These are phyloP conservation scores for Xylaria sp. DNA, from an alignment of 2,329 filamentous ascomycete genomes.

Conservation along the genomic window DNA sequence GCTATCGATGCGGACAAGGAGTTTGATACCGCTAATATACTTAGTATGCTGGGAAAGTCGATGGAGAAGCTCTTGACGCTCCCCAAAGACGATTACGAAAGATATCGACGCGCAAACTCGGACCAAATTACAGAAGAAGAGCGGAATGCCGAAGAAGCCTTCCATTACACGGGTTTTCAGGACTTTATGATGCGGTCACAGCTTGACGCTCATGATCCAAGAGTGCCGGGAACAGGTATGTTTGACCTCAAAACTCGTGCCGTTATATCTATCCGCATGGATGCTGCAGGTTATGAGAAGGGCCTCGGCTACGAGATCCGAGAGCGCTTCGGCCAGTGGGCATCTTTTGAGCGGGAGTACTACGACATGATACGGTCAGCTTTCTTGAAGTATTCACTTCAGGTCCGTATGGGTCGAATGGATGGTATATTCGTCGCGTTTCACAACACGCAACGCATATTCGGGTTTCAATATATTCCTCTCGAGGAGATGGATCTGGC, in stretches of 20 bases:
- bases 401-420: conserved; percentile 97
- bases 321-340: conserved; percentile 74
- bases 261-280: conserved; percentile 90
- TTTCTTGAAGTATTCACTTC: conserved; percentile 94
- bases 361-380: conserved; percentile 95
- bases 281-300: conserved; percentile 71
- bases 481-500: conserved; percentile 87
- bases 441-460: conserved; percentile 93
- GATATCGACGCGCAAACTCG: conserved; percentile 73
- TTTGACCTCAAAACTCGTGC: conserved; percentile 97
- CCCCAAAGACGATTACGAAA: conserved; percentile 81
- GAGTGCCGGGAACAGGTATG: conserved; percentile 88
- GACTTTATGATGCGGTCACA: conserved; percentile 96
- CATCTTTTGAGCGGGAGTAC: conserved; percentile 95
- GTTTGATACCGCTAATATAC: conserved; percentile 80
- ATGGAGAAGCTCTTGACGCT: conserved; percentile 95
- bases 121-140: conserved; percentile 75
- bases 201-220: conserved; percentile 84
- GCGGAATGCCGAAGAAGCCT: conserved; percentile 75
- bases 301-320: conserved; percentile 89
- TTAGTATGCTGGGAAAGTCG: conserved; percentile 91
- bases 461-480: conserved; percentile 94
- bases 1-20: conserved; percentile 97
- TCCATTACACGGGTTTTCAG: conserved; percentile 84
- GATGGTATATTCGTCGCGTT: conserved; percentile 97